Base-by-base conservation (phyloP, 192 early-diverging fungal genomes). In the Gryganskiella cystojenkinii region DNA sequence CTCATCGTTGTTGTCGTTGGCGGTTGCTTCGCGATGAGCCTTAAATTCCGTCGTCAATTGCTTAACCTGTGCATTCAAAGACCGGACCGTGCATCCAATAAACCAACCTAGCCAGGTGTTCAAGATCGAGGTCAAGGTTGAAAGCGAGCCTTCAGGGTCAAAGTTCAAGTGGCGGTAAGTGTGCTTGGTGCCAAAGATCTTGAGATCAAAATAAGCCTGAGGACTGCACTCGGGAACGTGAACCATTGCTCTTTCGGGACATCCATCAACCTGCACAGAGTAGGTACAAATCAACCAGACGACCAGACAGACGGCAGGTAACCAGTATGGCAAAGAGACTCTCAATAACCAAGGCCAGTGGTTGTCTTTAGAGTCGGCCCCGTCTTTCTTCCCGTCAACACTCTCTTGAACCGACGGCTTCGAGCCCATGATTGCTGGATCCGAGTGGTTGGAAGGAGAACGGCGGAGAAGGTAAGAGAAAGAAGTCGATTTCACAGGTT, bases 121-220 rank as follows among this genome's bases (percentile, higher is more conserved):
- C 9, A 87, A 47, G 46, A 85, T 70, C 3, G 86, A 70, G 2
- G 83, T 70, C 44, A 89, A 57, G 3, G 88, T 88, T 11, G 85
- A 87, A 3, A 89, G 78, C 0, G 81, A 58, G 2, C 88, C 88
- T 61, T 89, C 88, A 24, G 81, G 81, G 56, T 89, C 88, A 62
- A 83, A 88, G 11, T 50, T 50, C 4, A 62, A 30, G 6, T 63
- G 40, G 3, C 72, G 57, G 80, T 86, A 85, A 0, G 78, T 70
- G 54, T 88, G 87, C 2, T 27, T 49, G 14, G 31, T 73, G 11
- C 81, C 81, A 63, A 80, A 74, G 56, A 88, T 46, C 44, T 70
- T 49, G 15, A 57, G 66, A 56, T 88, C 87, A 55, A 88, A 64
- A 52, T 76, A 72, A 1, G 86, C 72, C 45, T 87, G 72, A 27